Evolutionary conservation across 108 stramenopile species (phyloP), one percentile per base, ranked within the genome.

Genomic region (Cyclotella distinguenda): DNA sequence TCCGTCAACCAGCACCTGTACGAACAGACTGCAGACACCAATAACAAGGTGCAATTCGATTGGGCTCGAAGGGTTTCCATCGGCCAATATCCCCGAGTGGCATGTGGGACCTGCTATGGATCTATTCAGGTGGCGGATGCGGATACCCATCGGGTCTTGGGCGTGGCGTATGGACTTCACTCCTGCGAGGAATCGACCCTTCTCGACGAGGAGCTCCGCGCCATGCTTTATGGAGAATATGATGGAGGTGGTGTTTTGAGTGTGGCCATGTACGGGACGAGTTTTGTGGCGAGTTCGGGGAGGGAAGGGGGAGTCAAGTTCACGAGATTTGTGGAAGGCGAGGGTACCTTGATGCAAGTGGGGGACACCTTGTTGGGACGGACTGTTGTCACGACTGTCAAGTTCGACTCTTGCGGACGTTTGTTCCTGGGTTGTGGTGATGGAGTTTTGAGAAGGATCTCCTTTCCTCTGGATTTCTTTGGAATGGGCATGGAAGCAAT

Each of bases 1-100:
- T 56, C 74, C 7, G 50, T 76, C 53, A 76, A 76, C 18, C 66
- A 76, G 47, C 26, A 34, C n/a, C n/a, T n/a, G n/a, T n/a, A n/a
- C n/a, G n/a, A n/a, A n/a, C n/a, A 47, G 48, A 33, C 23, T 63
- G 49, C 42, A 15, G 6, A 10, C 0, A 32, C 8, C 31, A 35
- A 36, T 47, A 42, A 30, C 34, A 51, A 34, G 25, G 43, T 44
- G 26, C 54, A 60, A 21, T 68, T 68, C 43, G 90, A 91, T 59
- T 91, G 86, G 86, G 72, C 88, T 6, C 74, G 90, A 49, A 77
- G 90, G n/a, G 50, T 91, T 2, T 75, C 71, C 46, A 64, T 91
- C 22, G 84, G 83, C 1, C 34, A 43, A 22, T 91, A 87, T 62
- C 90, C 90, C 2, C 60, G 85, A 55, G 87, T 73, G 0, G 90